A percentile compares a stretch with the other conserved stretches of the same genome.
phyloP scores from a whole-genome alignment of 306 rosid genomes.

The Castanea crenata region DNA sequence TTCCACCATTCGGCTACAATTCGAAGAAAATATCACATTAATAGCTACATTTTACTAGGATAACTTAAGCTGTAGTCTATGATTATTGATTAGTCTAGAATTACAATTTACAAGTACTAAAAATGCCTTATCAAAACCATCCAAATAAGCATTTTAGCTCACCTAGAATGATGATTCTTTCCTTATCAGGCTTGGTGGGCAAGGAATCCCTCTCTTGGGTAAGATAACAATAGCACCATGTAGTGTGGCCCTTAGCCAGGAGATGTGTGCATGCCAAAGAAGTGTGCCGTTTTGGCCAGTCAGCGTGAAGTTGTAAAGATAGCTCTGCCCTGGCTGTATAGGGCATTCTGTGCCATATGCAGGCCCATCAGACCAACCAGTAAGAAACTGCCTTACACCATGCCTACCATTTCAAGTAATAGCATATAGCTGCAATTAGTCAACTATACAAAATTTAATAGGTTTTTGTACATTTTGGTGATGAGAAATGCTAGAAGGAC shows the following conservation, averaged over 20 bases:
- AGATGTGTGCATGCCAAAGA: conserved; percentile 81
- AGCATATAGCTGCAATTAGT: not conserved
- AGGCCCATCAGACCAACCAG: conserved; percentile 76
- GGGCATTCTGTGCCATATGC: conserved; percentile 80
- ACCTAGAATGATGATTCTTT: conserved; percentile 58
- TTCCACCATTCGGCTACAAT: conserved; percentile 79
- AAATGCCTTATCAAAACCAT: not conserved
- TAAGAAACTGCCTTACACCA: conserved; percentile 58
- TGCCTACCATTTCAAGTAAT: conserved; percentile 45
- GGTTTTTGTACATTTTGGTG: too few relatives aligned
- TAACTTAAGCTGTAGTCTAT: not conserved
- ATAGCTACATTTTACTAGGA: not conserved
- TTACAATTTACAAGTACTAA: not conserved
- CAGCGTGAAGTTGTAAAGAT: conserved; percentile 62
- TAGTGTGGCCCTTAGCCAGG: conserved; percentile 73
- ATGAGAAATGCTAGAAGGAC: too few relatives aligned
- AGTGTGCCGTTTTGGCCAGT: conserved; percentile 75
- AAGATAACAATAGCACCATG: conserved; percentile 70
- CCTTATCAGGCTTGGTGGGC: conserved; percentile 60
- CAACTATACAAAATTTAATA: too few relatives aligned
- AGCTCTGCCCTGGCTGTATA: conserved; percentile 59
- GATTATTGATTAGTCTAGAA: not conserved
- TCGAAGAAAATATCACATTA: conserved; percentile 7
- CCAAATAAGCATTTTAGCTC: not conserved
- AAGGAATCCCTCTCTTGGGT: conserved; percentile 59